These are phyloP conservation scores for Pleurotus tuber-regium DNA, from an alignment of 768 basidiomycete genomes.

Conservation along the genomic window DNA sequence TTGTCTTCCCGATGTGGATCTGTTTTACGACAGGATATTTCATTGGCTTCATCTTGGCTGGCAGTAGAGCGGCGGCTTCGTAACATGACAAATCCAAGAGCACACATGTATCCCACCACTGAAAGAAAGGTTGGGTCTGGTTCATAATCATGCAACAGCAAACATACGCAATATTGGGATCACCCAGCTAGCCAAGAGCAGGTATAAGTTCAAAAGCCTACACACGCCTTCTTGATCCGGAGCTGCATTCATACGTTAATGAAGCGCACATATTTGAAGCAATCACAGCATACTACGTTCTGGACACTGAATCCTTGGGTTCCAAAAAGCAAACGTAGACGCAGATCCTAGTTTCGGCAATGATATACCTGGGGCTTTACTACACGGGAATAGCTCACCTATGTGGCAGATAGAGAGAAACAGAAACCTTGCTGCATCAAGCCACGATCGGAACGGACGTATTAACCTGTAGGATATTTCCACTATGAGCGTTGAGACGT, in stretches of 20 bases:
- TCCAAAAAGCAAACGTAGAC: slow-evolving; percentile 39
- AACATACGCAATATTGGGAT: slow-evolving; percentile 48
- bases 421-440: slow-evolving; percentile 50
- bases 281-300: slow-evolving; percentile 30
- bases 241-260: slow-evolving; percentile 29
- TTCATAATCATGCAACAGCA: background rate
- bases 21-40: background rate
- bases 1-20: background rate
- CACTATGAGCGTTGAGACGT: slow-evolving; percentile 9
- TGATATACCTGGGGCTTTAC: background rate
- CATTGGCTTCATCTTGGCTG: background rate
- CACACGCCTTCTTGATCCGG: slow-evolving; percentile 43
- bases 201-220: slow-evolving; percentile 43
- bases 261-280: too few relatives aligned
- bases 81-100: slow-evolving; percentile 35
- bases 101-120: slow-evolving; percentile 12
- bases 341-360: slow-evolving; percentile 35
- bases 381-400: slow-evolving; percentile 29
- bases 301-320: slow-evolving; percentile 40
- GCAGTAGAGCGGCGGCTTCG: slow-evolving; percentile 20
- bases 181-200: slow-evolving; percentile 52
- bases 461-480: slow-evolving; percentile 37
- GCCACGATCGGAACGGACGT: slow-evolving; percentile 46
- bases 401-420: slow-evolving; percentile 44
- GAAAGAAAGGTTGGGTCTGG: background rate